Base-by-base conservation (phyloP, 177 flowering plant genomes). In the Vitis hybrid region DNA sequence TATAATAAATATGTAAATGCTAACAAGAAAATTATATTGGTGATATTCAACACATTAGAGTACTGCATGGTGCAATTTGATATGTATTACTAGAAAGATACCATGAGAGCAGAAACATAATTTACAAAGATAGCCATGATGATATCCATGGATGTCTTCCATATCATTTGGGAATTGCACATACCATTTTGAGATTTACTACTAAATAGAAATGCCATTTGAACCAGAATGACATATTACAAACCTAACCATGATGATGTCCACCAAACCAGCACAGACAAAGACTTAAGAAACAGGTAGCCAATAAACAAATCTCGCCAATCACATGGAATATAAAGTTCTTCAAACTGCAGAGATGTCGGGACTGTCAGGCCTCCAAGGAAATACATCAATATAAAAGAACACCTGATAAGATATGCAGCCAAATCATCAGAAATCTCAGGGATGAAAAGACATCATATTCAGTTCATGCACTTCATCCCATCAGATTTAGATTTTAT, bases 401-500 rank as follows among this genome's bases (percentile, higher is more conserved):
- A 64, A 64, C 74, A 68, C 29, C 75, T 55, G 9, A 57, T 62
- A 60, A 33, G 52, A 59, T 51, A 60, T 52, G 76, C 51, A 71
- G 76, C 68, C 66, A 50, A 67, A 33, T 11, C 64, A 8, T 70
- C 49, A 70, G 60, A 13, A 61, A 22, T 65, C 48, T 29, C 71
- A n/a, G 14, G 39, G 57, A 72, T 29, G 62, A 70, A 63, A 56
- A 61, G 39, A 65, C 72, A 73, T 68, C 71, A 72, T 4, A 22
- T 39, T 67, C 66, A 29, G 10, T 0, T 58, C 14, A 19, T 64
- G n/a, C 69, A 62, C 53, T 68, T 52, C 57, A 50, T 19, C 55
- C 26, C 70, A 19, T 10, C 16, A 51, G 7, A 63, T 60, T 75
- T 74, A 89, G 70, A 92, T 93, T 72, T 89, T 91, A 68, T 90